Evolutionary conservation across 2,329 filamentous ascomycete species (phyloP).

Genomic region (Arthrobotrys megalospora): DNA sequence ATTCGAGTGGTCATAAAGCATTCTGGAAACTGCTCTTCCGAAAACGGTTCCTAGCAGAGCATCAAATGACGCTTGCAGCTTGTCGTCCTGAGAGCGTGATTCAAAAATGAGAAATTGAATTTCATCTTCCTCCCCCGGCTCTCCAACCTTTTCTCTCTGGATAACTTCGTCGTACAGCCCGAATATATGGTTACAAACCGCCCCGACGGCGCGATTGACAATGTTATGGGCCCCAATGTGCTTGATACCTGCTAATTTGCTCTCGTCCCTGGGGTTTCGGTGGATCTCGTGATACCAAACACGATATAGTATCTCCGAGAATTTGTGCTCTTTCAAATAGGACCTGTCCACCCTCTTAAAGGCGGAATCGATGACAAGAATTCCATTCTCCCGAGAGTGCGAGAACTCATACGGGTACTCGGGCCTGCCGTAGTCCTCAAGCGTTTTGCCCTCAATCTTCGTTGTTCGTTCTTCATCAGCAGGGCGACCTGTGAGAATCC

Average conservation of each 20-base stretch:
- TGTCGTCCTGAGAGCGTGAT: neutral
- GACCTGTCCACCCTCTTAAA: conserved; percentile 3
- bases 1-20: neutral
- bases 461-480: neutral
- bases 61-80: neutral
- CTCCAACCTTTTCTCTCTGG: no score
- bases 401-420: neutral
- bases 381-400: neutral
- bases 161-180: no score
- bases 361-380: conserved; percentile 3
- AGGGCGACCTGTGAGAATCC: neutral
- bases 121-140: neutral
- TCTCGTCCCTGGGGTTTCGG: neutral
- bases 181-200: no score
- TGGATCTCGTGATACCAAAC: conserved; percentile 25
- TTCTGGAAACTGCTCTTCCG: neutral
- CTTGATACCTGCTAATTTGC: neutral
- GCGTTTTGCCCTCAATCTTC: no score
- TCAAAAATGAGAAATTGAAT: neutral
- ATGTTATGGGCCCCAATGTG: conserved; percentile 12
- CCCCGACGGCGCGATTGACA: neutral
- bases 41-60: conserved; percentile 7
- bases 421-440: no score
- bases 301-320: conserved; percentile 46
- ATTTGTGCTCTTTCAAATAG: conserved; percentile 1